Percentiles rank a stretch among this genome's conserved stretches.
These are phyloP conservation scores for Dinochytrium kinnereticum DNA, from an alignment of 371 early-diverging fungal genomes.

Conservation along the genomic window DNA sequence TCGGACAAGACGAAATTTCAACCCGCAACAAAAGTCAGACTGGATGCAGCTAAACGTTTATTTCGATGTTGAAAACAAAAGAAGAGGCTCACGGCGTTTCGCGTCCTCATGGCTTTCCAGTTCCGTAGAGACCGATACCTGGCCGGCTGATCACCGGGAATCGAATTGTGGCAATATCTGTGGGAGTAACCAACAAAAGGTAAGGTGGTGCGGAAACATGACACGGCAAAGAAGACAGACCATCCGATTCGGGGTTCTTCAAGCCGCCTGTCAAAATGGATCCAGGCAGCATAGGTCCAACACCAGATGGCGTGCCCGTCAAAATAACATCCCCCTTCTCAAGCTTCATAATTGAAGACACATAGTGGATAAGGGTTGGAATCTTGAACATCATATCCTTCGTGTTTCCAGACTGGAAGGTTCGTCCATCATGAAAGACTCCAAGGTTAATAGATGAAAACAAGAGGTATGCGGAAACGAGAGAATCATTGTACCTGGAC, in stretches of 20 bases:
- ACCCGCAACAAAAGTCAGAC: too few species aligned
- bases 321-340: constrained; percentile 73
- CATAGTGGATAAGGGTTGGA: constrained; percentile 75
- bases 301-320: constrained; percentile 82
- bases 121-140: constrained; percentile 35
- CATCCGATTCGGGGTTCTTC: neutral
- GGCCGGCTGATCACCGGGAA: constrained; percentile 43
- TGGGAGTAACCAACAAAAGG: neutral
- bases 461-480: constrained; percentile 1
- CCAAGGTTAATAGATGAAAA: neutral
- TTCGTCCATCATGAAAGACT: neutral
- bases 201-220: too few species aligned
- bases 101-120: too few species aligned
- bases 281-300: constrained; percentile 81
- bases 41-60: too few species aligned
- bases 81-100: too few species aligned
- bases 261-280: constrained; percentile 78
- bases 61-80: too few species aligned
- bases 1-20: too few species aligned
- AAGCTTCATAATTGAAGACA: constrained; percentile 83
- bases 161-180: constrained; percentile 31
- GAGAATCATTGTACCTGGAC: neutral
- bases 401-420: constrained; percentile 70
- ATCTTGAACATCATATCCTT: constrained; percentile 90
- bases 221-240: neutral